phyloP scores from a whole-genome alignment of 1,284 basidiomycete genomes.

The Testicularia cyperi region DNA sequence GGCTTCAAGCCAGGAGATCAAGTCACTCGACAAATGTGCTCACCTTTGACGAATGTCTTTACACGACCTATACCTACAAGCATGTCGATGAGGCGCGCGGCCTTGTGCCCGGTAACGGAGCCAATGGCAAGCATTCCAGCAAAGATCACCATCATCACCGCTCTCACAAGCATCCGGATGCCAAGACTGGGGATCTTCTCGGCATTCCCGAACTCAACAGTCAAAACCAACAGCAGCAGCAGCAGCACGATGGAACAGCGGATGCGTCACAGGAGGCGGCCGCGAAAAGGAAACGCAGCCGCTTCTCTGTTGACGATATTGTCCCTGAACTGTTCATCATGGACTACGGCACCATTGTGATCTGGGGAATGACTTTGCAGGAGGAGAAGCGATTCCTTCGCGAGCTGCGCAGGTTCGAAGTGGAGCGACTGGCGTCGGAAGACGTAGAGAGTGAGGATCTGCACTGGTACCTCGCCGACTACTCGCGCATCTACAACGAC shows the following conservation, averaged over 20 bases:
- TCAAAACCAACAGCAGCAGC: slow-evolving; percentile 7
- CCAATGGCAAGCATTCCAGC: slow-evolving; percentile 7
- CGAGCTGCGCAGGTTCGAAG: slow-evolving; percentile 79
- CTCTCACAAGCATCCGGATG: slow-evolving; percentile 7
- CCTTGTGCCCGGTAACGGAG: slow-evolving; percentile 1
- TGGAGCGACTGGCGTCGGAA: slow-evolving; percentile 70
- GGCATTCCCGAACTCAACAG: slow-evolving; percentile 52
- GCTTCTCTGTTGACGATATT: slow-evolving; percentile 40
- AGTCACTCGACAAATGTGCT: slow-evolving; percentile 72
- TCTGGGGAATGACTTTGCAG: slow-evolving; percentile 93
- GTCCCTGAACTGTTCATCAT: slow-evolving; percentile 71
- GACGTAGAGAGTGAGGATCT: slow-evolving; percentile 85
- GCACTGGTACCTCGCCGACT: slow-evolving; percentile 95
- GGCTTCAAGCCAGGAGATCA: slow-evolving; percentile 76
- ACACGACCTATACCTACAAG: slow-evolving; percentile 59
- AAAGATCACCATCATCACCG: too few species aligned
- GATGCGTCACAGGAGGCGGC: not conserved
- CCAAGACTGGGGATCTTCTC: slow-evolving; percentile 52
- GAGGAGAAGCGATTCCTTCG: slow-evolving; percentile 89
- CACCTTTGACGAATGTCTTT: slow-evolving; percentile 58
- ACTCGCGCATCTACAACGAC: slow-evolving; percentile 89
- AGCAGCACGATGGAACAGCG: slow-evolving; percentile 12
- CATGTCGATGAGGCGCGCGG: slow-evolving; percentile 52
- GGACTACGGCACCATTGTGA: slow-evolving; percentile 87
- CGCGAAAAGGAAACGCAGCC: slow-evolving; percentile 23